phyloP scores from a whole-genome alignment of 129 eudicot species.

The Oenanthe sinensis region DNA sequence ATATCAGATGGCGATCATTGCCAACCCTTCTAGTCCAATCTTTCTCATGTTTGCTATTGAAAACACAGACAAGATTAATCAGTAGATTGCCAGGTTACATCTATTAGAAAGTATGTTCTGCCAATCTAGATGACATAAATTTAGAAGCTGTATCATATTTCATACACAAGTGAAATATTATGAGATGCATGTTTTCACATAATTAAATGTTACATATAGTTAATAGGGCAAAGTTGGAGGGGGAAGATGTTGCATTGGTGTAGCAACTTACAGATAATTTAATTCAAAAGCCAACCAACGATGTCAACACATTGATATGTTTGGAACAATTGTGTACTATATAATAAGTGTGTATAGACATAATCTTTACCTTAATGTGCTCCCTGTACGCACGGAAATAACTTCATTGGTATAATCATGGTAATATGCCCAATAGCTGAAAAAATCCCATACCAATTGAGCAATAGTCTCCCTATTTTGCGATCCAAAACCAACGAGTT shows the following conservation, averaged over 20 bases:
- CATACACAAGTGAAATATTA: background rate
- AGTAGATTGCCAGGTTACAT: background rate
- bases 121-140: background rate
- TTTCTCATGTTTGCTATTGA: slow-evolving; percentile 61
- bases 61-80: background rate
- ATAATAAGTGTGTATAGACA: background rate
- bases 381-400: slow-evolving; percentile 76
- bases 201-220: background rate
- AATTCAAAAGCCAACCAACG: background rate
- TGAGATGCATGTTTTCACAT: background rate
- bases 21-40: slow-evolving; percentile 92
- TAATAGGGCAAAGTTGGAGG: background rate
- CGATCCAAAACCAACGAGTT: slow-evolving; percentile 60
- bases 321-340: background rate
- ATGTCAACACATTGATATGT: background rate
- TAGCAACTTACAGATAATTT: background rate
- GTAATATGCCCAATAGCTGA: slow-evolving; percentile 83
- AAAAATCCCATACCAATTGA: slow-evolving; percentile 77
- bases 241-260: background rate
- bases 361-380: slow-evolving; percentile 56
- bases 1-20: slow-evolving; percentile 86
- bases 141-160: background rate
- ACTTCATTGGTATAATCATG: slow-evolving; percentile 85
- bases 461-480: slow-evolving; percentile 68
- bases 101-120: background rate